Evolutionary conservation across 2,329 filamentous ascomycete species (phyloP).

Genomic region (Shiraia sp.): DNA sequence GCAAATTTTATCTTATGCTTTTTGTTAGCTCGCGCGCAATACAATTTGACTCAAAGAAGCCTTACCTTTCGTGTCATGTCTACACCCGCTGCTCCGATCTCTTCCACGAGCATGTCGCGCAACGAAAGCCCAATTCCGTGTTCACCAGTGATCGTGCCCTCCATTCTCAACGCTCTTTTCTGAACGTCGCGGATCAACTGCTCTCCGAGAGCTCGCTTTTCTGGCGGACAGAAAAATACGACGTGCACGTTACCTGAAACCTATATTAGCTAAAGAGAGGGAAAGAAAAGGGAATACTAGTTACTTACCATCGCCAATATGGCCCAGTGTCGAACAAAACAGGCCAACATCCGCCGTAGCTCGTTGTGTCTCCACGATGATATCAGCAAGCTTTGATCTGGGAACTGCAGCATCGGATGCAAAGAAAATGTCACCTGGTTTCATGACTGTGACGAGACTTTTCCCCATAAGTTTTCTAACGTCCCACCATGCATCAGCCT

Average conservation of each 20-base stretch:
- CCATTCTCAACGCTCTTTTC: constrained; percentile 77
- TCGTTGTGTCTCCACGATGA: constrained; percentile 73
- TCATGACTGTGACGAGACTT: constrained; percentile 68
- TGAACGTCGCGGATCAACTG: constrained; percentile 62
- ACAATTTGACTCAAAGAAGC: too few relatives aligned
- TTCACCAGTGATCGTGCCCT: constrained; percentile 83
- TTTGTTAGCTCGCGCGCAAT: too few relatives aligned
- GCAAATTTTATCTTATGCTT: too few relatives aligned
- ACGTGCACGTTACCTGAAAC: constrained; percentile 37
- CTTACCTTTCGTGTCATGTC: too few relatives aligned
- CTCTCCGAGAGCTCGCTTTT: constrained; percentile 28
- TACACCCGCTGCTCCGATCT: too few relatives aligned
- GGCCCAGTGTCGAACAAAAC: constrained; percentile 62
- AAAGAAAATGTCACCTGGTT: constrained; percentile 65
- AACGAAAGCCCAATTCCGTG: constrained; percentile 83
- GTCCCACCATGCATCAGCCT: constrained; percentile 66
- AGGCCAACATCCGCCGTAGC: constrained; percentile 12
- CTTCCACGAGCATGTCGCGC: constrained; percentile 68
- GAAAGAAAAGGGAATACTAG: too few relatives aligned
- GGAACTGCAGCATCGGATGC: constrained; percentile 80
- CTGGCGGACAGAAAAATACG: constrained; percentile 31
- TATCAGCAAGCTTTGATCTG: constrained; percentile 68
- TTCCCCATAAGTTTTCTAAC: constrained; percentile 74
- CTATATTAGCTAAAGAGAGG: too few relatives aligned
- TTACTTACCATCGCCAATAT: constrained; percentile 66